Evolutionary conservation across 164 flowering plant genomes (phyloP).

Genomic region (Liriodendron chinense): DNA sequence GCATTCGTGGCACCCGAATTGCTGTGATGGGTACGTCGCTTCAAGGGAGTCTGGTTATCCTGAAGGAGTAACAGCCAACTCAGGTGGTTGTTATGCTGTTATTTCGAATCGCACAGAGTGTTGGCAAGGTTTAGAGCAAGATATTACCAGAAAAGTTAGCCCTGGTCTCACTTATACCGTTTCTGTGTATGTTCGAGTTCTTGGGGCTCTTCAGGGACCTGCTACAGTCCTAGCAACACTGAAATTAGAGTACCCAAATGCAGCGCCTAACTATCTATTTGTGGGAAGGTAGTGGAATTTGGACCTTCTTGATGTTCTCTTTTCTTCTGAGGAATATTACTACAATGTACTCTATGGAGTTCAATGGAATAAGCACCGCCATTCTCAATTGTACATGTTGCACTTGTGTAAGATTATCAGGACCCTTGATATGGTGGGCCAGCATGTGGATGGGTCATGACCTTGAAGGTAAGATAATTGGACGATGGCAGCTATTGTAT

Average conservation of each 20-base stretch:
- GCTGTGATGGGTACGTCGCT: constrained; percentile 62
- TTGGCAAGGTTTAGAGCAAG: constrained; percentile 96
- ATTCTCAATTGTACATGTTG: not conserved
- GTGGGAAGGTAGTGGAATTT: constrained; percentile 56
- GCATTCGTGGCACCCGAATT: constrained; percentile 67
- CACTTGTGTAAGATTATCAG: not conserved
- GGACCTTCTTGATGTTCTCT: not conserved
- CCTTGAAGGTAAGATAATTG: not conserved
- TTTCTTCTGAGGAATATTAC: not conserved
- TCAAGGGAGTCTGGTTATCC: constrained; percentile 32
- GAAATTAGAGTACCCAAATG: constrained; percentile 48
- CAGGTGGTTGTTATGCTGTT: constrained; percentile 54
- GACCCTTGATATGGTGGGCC: no score
- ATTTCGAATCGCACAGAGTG: constrained; percentile 57
- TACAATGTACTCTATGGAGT: not conserved
- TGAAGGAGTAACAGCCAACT: constrained; percentile 29
- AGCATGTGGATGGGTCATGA: not conserved
- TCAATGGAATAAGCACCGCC: not conserved
- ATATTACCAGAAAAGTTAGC: constrained; percentile 60
- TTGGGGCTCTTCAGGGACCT: constrained; percentile 44
- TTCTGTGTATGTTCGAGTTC: constrained; percentile 66
- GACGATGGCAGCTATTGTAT: no score
- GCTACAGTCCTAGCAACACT: constrained; percentile 69
- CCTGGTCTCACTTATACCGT: constrained; percentile 51
- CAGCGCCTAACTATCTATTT: constrained; percentile 41